Base-by-base conservation (phyloP, 2,329 filamentous ascomycete species). In the Ophioceras dolichostomum region DNA sequence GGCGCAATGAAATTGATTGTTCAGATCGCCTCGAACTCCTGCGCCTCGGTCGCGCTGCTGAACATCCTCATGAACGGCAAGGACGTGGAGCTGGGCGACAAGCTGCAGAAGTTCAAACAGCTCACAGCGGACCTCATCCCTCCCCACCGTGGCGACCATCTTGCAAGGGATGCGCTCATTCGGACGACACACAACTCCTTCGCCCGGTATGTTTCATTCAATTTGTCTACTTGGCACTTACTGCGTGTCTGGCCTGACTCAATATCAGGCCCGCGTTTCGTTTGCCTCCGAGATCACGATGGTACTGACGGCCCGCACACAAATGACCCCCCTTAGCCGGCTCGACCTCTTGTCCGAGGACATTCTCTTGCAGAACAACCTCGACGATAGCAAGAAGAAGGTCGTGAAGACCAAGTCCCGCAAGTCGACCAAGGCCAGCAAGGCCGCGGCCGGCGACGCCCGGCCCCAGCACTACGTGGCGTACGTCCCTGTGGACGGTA, bases 41-140 rank as follows among this genome's bases (percentile, higher is more conserved):
- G 91, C 58, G 91, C 86, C 16, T 91, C 85, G n/a, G 76, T 95
- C 32, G 87, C 91, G 4, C 67, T 96, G 46, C 70, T 95, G 48
- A 96, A 96, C 50, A 94, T 95, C 42, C 64, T 94, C 51, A 93
- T 94, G 73, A 96, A 96, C 52, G 69, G 78, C 18, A 62, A 73
- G 0, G 65, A 64, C 0, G 58, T 86, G 4, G 60, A 76, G 10
- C 68, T 95, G 5, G 86, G 87, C 4, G 60, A 73, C n/a, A 67
- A 79, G 41, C 68, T 96, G 2, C 58, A 65, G 20, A 60, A 66
- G 12, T 94, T 96, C 62, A 89, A 84, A 49, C 61, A 76, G 1
- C 74, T 76, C 27, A 94, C 88, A 0, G 64, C 63, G 44, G 52
- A 67, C 12, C 71, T 94, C 43, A 71, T 73, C 13, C 81, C 88